phyloP scores from a whole-genome alignment of 352 stramenopile genomes.

The Pythium dissotocum region DNA sequence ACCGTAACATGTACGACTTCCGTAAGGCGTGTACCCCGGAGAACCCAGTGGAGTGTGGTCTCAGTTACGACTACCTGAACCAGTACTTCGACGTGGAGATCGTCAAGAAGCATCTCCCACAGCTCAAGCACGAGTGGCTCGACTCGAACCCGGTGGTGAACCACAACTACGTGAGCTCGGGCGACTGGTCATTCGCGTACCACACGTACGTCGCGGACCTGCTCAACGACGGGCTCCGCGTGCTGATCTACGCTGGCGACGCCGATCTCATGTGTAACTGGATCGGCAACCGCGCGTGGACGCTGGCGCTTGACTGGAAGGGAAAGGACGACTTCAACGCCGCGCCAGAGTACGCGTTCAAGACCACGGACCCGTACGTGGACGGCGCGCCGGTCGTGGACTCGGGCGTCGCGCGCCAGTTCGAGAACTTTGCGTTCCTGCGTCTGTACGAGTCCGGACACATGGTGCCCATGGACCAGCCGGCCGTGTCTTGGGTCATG shows the following conservation, averaged over 20 bases:
- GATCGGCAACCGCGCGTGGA: slow-evolving; percentile 94
- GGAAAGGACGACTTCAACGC: slow-evolving; percentile 82
- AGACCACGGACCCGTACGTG: not conserved
- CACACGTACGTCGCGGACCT: slow-evolving; percentile 69
- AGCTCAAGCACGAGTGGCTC: slow-evolving; percentile 47
- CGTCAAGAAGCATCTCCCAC: slow-evolving; percentile 10
- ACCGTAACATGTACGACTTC: slow-evolving; percentile 64
- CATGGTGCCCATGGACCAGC: slow-evolving; percentile 88
- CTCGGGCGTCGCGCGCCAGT: slow-evolving; percentile 19
- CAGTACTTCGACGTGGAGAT: slow-evolving; percentile 8
- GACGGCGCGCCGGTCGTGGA: not conserved
- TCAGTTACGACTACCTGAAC: slow-evolving; percentile 11
- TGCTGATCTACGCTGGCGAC: slow-evolving; percentile 10
- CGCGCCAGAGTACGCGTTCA: slow-evolving; percentile 29
- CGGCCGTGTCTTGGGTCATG: slow-evolving; percentile 72
- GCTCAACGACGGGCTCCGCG: slow-evolving; percentile 41
- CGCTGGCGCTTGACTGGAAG: slow-evolving; percentile 87
- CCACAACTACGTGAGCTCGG: slow-evolving; percentile 54
- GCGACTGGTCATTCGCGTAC: slow-evolving; percentile 91
- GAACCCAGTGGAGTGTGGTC: slow-evolving; percentile 18
- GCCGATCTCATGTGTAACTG: slow-evolving; percentile 96
- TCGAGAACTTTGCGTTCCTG: slow-evolving; percentile 69
- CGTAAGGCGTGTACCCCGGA: slow-evolving; percentile 41
- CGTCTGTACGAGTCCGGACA: slow-evolving; percentile 86
- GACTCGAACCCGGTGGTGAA: slow-evolving; percentile 88